These are phyloP conservation scores for Thielaviopsis punctulata DNA, from an alignment of 2,329 filamentous ascomycete genomes.

Conservation along the genomic window DNA sequence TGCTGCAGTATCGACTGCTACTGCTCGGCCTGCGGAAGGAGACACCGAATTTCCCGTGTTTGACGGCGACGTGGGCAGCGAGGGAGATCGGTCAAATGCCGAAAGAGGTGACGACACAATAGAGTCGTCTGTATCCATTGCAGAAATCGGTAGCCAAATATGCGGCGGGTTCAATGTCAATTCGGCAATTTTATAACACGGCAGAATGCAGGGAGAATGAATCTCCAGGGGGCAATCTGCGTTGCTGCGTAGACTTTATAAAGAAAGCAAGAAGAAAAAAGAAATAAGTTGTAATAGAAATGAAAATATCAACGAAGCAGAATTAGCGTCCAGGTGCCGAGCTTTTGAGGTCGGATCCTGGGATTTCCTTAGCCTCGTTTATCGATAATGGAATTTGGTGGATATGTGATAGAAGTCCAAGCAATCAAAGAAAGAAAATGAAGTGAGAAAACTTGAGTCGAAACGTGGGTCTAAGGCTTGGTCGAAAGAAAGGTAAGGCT, in stretches of 20 bases:
- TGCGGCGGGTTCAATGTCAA: background rate
- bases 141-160: background rate
- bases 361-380: background rate
- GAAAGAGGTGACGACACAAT: constrained; percentile 38
- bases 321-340: background rate
- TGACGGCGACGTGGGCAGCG: constrained; percentile 21
- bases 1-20: background rate
- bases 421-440: background rate
- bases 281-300: background rate
- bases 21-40: background rate
- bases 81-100: constrained; percentile 34
- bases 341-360: background rate
- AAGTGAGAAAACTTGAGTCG: background rate
- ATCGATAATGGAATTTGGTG: background rate
- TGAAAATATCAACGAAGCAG: background rate
- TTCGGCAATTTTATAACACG: background rate
- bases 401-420: too few species aligned
- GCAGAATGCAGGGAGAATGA: constrained; percentile 7
- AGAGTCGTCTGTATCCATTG: constrained; percentile 17
- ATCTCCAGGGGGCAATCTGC: background rate
- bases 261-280: background rate
- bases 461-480: background rate
- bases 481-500: background rate
- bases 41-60: background rate
- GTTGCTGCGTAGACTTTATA: background rate